A percentile compares a stretch with the other conserved stretches of the same genome.
phyloP scores from a whole-genome alignment of 345 rosid genomes.

The Noccaea caerulescens region DNA sequence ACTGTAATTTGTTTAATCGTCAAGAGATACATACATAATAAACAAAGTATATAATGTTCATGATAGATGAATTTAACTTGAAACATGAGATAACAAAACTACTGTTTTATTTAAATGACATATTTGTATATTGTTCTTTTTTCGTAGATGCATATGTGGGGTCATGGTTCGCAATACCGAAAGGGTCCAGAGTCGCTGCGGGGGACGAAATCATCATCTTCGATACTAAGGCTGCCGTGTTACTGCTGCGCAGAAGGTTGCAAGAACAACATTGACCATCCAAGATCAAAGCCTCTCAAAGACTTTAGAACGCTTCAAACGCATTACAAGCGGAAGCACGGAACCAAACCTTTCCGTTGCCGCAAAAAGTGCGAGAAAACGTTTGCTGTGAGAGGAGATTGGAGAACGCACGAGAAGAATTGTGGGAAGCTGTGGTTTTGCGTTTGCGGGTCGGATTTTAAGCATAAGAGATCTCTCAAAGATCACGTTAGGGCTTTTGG shows the following conservation, averaged over 20 bases:
- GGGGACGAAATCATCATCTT: constrained; percentile 74
- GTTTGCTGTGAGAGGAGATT: constrained; percentile 94
- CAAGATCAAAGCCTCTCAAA: constrained; percentile 79
- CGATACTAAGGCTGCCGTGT: constrained; percentile 76
- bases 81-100: background rate
- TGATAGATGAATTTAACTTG: constrained; percentile 16
- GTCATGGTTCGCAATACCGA: constrained; percentile 89
- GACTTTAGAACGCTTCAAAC: constrained; percentile 94
- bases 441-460: constrained; percentile 95
- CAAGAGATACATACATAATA: background rate
- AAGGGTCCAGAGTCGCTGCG: constrained; percentile 80
- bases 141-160: constrained; percentile 94
- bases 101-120: background rate
- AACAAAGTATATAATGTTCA: constrained; percentile 4
- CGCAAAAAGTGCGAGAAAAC: constrained; percentile 79
- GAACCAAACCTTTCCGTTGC: constrained; percentile 73
- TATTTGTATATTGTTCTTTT: constrained; percentile 5
- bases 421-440: constrained; percentile 99
- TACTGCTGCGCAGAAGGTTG: constrained; percentile 85
- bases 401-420: constrained; percentile 98
- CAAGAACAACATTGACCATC: constrained; percentile 84
- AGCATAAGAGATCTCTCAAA: constrained; percentile 95
- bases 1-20: background rate
- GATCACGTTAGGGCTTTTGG: constrained; percentile 97
- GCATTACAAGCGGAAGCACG: constrained; percentile 87